phyloP scores from a whole-genome alignment of 768 basidiomycete species.

The Cystofilobasidium macerans region DNA sequence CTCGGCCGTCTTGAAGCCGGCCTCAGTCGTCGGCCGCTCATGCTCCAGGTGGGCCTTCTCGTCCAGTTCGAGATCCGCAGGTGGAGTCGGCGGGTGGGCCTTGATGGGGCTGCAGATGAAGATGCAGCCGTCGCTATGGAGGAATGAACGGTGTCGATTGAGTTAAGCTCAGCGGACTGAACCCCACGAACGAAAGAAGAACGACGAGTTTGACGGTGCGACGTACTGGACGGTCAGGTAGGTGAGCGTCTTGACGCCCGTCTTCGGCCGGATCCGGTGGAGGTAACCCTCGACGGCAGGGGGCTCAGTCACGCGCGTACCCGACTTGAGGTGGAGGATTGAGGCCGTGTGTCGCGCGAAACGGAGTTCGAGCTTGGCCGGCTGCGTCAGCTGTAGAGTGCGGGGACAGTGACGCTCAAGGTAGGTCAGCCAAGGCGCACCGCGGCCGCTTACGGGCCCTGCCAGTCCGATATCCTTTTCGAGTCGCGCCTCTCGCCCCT shows the following conservation, averaged over 20 bases:
- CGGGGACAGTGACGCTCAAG: neutral
- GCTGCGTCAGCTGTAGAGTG: neutral
- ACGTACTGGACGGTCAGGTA: constrained; percentile 18
- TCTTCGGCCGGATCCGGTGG: constrained; percentile 20
- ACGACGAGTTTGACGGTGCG: neutral
- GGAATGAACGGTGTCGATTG: neutral
- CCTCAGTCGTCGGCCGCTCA: constrained; percentile 1
- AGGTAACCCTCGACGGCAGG: constrained; percentile 23
- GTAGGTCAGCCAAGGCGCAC: too few relatives aligned
- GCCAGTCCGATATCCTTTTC: too few relatives aligned
- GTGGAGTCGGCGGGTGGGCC: constrained; percentile 14
- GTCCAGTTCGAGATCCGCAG: neutral
- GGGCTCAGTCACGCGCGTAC: constrained; percentile 6
- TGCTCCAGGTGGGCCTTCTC: neutral
- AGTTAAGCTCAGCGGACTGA: too few relatives aligned
- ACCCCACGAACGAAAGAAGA: neutral
- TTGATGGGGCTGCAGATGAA: constrained; percentile 18
- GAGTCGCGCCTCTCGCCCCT: too few relatives aligned
- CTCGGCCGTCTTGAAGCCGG: constrained; percentile 33
- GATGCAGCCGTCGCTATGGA: constrained; percentile 8
- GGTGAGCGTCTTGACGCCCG: constrained; percentile 9
- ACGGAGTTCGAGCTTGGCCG: constrained; percentile 16
- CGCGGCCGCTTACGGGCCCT: too few relatives aligned
- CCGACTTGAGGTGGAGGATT: constrained; percentile 9
- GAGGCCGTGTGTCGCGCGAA: constrained; percentile 15